Conservation (phyloP, 75 land plant species). For the Selaginella moellendorffii region DNA sequence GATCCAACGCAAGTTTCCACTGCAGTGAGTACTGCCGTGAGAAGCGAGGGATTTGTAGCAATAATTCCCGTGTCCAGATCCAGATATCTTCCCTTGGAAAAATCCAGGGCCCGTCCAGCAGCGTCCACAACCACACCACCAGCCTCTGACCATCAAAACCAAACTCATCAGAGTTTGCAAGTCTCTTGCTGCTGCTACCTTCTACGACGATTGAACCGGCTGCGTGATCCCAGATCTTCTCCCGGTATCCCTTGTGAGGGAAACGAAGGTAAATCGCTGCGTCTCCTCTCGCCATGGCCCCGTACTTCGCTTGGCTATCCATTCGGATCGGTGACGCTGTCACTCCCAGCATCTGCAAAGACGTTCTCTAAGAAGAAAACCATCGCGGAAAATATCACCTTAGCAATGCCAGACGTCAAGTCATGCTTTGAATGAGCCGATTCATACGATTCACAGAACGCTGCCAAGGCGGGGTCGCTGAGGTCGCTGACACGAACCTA, state of each 20-base stretch:
- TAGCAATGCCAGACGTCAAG: constrained; percentile 64
- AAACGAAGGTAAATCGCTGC: constrained; percentile 90
- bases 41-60: constrained; percentile 61
- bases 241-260: constrained; percentile 85
- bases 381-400: constrained; percentile 22
- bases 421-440: constrained; percentile 80
- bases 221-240: constrained; percentile 99
- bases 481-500: constrained; percentile 67
- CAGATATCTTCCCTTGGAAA: constrained; percentile 74
- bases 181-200: constrained; percentile 34
- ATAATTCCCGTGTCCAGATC: constrained; percentile 77
- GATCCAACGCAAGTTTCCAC: constrained; percentile 23
- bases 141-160: constrained; percentile 44
- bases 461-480: constrained; percentile 62
- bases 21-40: constrained; percentile 57
- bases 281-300: constrained; percentile 94
- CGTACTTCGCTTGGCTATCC: constrained; percentile 98
- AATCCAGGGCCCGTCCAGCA: constrained; percentile 72
- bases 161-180: constrained; percentile 4
- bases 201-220: constrained; percentile 87
- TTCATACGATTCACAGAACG: constrained; percentile 92
- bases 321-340: constrained; percentile 82
- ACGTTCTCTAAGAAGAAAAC: not conserved
- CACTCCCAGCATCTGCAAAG: constrained; percentile 72
- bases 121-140: constrained; percentile 97